These are phyloP conservation scores for Vinca minor DNA, from an alignment of 257 asterid species.

Conservation along the genomic window DNA sequence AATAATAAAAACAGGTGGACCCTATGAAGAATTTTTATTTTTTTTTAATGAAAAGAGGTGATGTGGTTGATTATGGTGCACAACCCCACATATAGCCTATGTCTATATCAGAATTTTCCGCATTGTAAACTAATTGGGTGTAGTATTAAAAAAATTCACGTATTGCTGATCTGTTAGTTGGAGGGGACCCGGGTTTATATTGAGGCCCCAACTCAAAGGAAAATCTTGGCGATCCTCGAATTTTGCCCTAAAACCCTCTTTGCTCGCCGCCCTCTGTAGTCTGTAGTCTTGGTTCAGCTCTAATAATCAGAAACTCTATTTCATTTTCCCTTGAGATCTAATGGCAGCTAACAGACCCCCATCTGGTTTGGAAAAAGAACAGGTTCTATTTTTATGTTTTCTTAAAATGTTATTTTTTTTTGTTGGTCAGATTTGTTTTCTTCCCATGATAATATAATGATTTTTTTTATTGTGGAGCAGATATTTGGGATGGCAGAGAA, in stretches of 20 bases:
- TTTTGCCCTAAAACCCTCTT: background rate
- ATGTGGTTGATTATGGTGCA: too few species aligned
- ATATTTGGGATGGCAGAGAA: slow-evolving; percentile 62
- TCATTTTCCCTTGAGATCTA: slow-evolving; percentile 17
- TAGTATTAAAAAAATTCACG: too few species aligned
- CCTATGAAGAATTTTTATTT: too few species aligned
- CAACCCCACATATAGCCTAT: too few species aligned
- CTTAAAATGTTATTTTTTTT: background rate
- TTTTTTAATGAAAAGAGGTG: too few species aligned
- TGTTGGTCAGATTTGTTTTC: background rate
- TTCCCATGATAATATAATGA: too few species aligned
- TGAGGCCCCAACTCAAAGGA: background rate
- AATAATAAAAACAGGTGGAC: too few species aligned
- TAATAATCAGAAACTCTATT: background rate
- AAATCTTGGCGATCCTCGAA: too few species aligned
- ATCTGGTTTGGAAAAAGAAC: slow-evolving; percentile 43
- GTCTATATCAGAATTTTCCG: too few species aligned
- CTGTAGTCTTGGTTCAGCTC: background rate
- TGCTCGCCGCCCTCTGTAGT: background rate
- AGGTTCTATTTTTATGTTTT: slow-evolving; percentile 32
- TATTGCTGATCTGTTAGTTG: too few species aligned
- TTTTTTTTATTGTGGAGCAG: slow-evolving; percentile 21
- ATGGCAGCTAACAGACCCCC: slow-evolving; percentile 48
- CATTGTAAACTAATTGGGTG: too few species aligned
- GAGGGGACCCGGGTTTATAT: too few species aligned